Conservation (phyloP, 306 rosid species). For the Lagenaria siceraria region DNA sequence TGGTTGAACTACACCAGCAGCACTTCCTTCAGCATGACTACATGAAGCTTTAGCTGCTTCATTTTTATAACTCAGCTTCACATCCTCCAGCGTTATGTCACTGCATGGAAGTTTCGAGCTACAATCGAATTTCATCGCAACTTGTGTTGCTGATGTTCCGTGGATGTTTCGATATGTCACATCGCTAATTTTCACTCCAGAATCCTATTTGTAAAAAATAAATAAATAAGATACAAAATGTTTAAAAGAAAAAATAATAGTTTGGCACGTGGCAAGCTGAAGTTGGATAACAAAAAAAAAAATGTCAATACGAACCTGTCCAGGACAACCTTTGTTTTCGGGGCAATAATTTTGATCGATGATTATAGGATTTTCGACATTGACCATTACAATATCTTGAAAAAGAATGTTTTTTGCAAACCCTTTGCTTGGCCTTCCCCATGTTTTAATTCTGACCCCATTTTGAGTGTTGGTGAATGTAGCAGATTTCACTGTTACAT, state of each 20-base stretch:
- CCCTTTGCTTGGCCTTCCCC: conserved; percentile 55
- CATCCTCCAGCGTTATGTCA: neutral
- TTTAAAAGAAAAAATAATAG: neutral
- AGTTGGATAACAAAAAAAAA: too few relatives aligned
- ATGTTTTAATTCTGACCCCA: conserved; percentile 59
- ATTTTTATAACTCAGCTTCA: neutral
- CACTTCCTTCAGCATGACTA: neutral
- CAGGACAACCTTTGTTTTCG: conserved; percentile 31
- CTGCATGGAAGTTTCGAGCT: neutral
- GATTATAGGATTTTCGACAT: conserved; percentile 26
- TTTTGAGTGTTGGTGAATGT: conserved; percentile 40
- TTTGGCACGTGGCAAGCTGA: too few relatives aligned
- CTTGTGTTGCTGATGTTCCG: neutral
- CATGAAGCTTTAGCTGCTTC: neutral
- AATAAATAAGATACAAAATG: neutral
- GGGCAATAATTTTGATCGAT: conserved; percentile 72
- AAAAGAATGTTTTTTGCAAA: conserved; percentile 31
- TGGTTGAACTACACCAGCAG: neutral
- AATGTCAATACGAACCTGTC: neutral
- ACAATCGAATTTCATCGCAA: neutral
- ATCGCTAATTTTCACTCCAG: neutral
- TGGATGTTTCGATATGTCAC: neutral
- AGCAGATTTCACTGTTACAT: conserved; percentile 36
- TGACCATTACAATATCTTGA: conserved; percentile 16
- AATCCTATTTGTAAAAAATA: neutral